Evolutionary conservation across 2,329 filamentous ascomycete genomes (phyloP).

Genomic region (Colletotrichum gigasporum): DNA sequence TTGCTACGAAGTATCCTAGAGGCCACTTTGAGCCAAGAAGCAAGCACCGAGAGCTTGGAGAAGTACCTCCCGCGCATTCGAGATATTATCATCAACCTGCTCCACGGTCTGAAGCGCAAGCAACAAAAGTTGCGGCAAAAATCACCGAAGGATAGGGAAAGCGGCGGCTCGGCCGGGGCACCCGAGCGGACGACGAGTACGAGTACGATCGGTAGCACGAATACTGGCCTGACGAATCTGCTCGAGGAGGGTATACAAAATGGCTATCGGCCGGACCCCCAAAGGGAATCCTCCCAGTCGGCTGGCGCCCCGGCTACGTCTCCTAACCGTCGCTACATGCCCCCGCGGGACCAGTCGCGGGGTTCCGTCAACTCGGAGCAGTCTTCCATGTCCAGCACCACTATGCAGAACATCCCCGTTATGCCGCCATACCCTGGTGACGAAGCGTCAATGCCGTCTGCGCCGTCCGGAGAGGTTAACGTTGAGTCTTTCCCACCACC

Average conservation of each 20-base stretch:
- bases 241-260: conserved; percentile 68
- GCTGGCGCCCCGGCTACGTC: conserved; percentile 44
- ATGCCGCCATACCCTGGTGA: conserved; percentile 76
- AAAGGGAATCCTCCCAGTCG: conserved; percentile 31
- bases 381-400: conserved; percentile 77
- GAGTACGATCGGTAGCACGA: conserved; percentile 66
- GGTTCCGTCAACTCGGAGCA: conserved; percentile 64
- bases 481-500: conserved; percentile 77
- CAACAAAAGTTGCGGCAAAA: conserved; percentile 84
- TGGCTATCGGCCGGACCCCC: conserved; percentile 54
- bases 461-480: conserved; percentile 56
- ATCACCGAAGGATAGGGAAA: conserved; percentile 66
- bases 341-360: conserved; percentile 61
- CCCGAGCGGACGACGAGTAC: conserved; percentile 66
- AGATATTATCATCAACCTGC: conserved; percentile 97
- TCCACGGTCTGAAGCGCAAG: conserved; percentile 96
- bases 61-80: conserved; percentile 93
- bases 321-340: conserved; percentile 56
- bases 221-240: conserved; percentile 65
- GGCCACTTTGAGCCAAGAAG: conserved; percentile 95
- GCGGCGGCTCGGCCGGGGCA: conserved; percentile 44
- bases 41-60: conserved; percentile 91
- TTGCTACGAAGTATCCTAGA: conserved; percentile 90
- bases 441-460: conserved; percentile 47
- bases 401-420: conserved; percentile 80